A percentile compares a stretch with the other conserved stretches of the same genome.
These are phyloP conservation scores for Xylaria arbuscula DNA, from an alignment of 2,329 filamentous ascomycete genomes.

Conservation along the genomic window DNA sequence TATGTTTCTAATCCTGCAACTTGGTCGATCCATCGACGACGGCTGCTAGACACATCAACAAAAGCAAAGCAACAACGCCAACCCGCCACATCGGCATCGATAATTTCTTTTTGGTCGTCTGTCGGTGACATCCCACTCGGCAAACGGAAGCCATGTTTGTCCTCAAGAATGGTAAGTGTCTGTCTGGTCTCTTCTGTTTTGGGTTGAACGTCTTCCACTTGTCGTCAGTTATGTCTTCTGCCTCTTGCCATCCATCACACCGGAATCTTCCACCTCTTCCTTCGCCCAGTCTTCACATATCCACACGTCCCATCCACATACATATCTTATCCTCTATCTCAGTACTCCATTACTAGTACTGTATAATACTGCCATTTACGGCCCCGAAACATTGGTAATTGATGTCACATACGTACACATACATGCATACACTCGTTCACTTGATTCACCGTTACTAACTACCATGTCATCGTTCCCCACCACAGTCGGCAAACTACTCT, in stretches of 20 bases:
- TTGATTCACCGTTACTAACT: conserved; percentile 3
- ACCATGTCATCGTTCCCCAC: not conserved
- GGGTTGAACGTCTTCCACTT: not conserved
- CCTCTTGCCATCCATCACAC: not conserved
- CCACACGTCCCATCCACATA: not conserved
- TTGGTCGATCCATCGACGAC: not conserved
- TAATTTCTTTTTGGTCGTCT: conserved; percentile 2
- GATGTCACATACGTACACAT: no score
- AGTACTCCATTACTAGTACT: not conserved
- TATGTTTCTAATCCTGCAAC: not conserved
- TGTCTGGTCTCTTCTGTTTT: not conserved
- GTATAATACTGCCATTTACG: not conserved
- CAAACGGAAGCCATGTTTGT: conserved; percentile 53
- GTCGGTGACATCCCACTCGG: not conserved
- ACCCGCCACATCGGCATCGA: not conserved
- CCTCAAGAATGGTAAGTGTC: conserved; percentile 55
- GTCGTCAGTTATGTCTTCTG: not conserved
- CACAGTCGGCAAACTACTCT: conserved; percentile 90
- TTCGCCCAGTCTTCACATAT: not conserved
- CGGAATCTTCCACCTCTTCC: not conserved
- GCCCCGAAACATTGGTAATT: no score
- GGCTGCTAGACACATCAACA: not conserved
- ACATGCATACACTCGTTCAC: not conserved
- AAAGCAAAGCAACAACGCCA: not conserved
- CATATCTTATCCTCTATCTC: not conserved